Base-by-base conservation (phyloP, 2,329 filamentous ascomycete species). In the Fonsecaea pedrosoi region DNA sequence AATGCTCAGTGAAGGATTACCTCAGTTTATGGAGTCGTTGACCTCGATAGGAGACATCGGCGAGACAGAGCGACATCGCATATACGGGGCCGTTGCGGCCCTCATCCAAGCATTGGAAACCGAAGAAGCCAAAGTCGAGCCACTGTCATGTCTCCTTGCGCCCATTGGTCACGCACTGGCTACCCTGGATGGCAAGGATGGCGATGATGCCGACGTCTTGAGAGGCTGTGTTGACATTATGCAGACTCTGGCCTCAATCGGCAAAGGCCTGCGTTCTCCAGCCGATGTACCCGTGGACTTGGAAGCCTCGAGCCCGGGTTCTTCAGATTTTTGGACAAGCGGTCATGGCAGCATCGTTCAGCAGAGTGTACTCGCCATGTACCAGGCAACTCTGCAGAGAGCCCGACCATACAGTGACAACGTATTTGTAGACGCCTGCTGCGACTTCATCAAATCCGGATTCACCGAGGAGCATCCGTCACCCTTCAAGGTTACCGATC, bases 391-490 rank as follows among this genome's bases (percentile, higher is more conserved):
- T 30, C 75, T 82, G 71, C 74, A 78, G 35, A 74, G 78, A 30
- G 73, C 82, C n/a, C 74, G 80, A 56, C 25, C 50, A 32, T 35
- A 64, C 9, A 59, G 59, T 8, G 80, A 82, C 60, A 75, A 74
- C 55, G 73, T 75, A n/a, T 78, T 82, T 9, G 78, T 82, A 21
- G 80, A 82, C 72, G 78, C 79, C 6, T 77, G 79, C 7, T 82
- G 80, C 69, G 80, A 82, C 58, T 78, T 83, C 21, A 70, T 83
- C 42, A 81, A 78, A 68, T 80, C 80, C 10, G 81, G 81, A 3
- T 82, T 79, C 65, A 82, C 81, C 3, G 81, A 83, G 65, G 74
- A 68, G 32, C 68, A 72, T 25, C 78, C 76, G 0, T 80, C 80
- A 0, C 78, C 78, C 10, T 82, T 79, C 64, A 80, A 82, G 21